Evolutionary conservation across 345 rosid species (phyloP).

Genomic region (Zanthoxylum bungeanum): DNA sequence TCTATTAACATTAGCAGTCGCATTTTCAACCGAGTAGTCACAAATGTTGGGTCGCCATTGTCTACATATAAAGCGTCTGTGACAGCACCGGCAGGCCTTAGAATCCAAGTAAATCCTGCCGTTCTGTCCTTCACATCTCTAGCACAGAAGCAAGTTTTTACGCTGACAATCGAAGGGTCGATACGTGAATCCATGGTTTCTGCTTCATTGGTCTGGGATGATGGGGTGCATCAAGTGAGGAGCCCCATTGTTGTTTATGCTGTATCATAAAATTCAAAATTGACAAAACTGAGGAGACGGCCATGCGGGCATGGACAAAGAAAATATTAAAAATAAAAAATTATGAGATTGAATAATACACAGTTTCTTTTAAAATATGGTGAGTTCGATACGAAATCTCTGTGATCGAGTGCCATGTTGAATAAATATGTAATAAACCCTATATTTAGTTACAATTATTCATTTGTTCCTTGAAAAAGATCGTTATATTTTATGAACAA

Average conservation of each 20-base stretch:
- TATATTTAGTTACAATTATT: too few relatives aligned
- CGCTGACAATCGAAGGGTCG: constrained; percentile 17
- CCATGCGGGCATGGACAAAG: neutral
- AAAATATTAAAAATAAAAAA: too few relatives aligned
- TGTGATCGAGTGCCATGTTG: too few relatives aligned
- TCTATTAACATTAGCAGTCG: neutral
- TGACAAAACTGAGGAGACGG: too few relatives aligned
- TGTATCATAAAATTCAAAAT: neutral
- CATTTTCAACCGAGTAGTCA: constrained; percentile 24
- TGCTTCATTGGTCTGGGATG: constrained; percentile 34
- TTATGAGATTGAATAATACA: too few relatives aligned
- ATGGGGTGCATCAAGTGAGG: constrained; percentile 29
- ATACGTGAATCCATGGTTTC: constrained; percentile 8
- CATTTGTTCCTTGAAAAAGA: too few relatives aligned
- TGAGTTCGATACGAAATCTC: too few relatives aligned
- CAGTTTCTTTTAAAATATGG: too few relatives aligned
- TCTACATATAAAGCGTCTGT: constrained; percentile 25
- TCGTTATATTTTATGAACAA: too few relatives aligned
- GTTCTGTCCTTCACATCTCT: constrained; percentile 21
- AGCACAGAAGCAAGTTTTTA: constrained; percentile 14
- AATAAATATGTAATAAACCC: too few relatives aligned
- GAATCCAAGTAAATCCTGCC: constrained; percentile 16
- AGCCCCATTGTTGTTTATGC: constrained; percentile 29
- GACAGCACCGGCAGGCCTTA: constrained; percentile 17
- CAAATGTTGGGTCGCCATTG: constrained; percentile 27